A percentile compares a stretch with the other conserved stretches of the same genome.
Conservation (phyloP, 2,329 filamentous ascomycete genomes). For the Exophiala xenobiotica region DNA sequence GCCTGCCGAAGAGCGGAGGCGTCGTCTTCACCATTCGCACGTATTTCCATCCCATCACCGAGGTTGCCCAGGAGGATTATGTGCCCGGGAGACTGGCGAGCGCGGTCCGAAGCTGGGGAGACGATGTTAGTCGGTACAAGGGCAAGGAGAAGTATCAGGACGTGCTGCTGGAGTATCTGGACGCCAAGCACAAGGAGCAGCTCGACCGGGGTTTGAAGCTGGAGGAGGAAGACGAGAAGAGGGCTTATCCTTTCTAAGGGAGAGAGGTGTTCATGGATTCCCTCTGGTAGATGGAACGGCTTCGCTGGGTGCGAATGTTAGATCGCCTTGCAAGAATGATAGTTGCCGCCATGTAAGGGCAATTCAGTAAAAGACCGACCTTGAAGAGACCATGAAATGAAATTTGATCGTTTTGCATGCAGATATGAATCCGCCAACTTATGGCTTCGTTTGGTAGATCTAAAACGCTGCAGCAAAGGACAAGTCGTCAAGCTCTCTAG, state of each 20-base stretch:
- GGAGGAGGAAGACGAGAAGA: slow-evolving; percentile 58
- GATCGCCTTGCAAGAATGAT: too few species aligned
- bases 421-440: too few species aligned
- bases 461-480: too few species aligned
- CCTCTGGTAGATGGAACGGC: too few species aligned
- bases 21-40: slow-evolving; percentile 76
- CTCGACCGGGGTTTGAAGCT: slow-evolving; percentile 64
- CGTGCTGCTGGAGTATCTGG: slow-evolving; percentile 73
- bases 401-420: too few species aligned
- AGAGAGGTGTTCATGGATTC: too few species aligned
- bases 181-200: slow-evolving; percentile 72
- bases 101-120: slow-evolving; percentile 77
- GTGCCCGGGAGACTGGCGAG: slow-evolving; percentile 77
- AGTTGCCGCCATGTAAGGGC: too few species aligned
- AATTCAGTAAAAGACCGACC: too few species aligned
- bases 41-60: slow-evolving; percentile 71
- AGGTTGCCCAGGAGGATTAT: slow-evolving; percentile 68
- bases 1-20: slow-evolving; percentile 58
- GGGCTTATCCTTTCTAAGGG: slow-evolving; percentile 59
- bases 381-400: too few species aligned
- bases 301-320: too few species aligned
- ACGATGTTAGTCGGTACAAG: slow-evolving; percentile 75
- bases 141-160: slow-evolving; percentile 71
- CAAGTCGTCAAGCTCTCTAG: too few species aligned
- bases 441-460: too few species aligned